Evolutionary conservation across 441 rosid genomes (phyloP), one percentile per base, ranked within the genome.

Genomic region (Gossypium gossypioides): DNA sequence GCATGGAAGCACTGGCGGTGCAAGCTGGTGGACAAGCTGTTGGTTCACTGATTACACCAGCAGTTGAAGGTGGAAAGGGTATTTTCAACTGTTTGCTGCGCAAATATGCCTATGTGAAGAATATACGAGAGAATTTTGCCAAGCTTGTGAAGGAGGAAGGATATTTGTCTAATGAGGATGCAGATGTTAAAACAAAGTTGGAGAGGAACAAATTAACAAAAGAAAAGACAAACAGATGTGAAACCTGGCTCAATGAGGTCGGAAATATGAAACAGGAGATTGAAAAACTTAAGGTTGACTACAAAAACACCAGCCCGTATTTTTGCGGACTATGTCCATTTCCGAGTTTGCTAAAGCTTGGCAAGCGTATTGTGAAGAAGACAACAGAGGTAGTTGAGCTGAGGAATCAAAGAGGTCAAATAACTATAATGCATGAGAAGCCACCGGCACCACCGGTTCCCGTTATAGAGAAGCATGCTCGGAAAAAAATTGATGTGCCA

Each of bases 321-420:
- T 50, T 68, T 19, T 68, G 71, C 21, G 59, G 71, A 27, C 44
- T 68, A 51, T 68, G 71, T 68, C 71, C 71, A 27, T 68, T 51
- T 51, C 25, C 27, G 13, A 12, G 71, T 51, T 29, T 68, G 71
- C 71, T 68, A 24, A 68, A 51, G 71, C 71, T 68, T 27, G 59
- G 71, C 46, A 68, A 16, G 59, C 44, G 1, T 51, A 29, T 68
- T 4, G 71, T 68, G 21, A 68, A 29, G 15, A 68, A 50, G 71
- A 51, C 59, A 10, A 8, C 46, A 8, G 59, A 51, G 59, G 27
- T 51, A 8, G 71, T 68, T 29, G 46, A 68, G 59, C 71, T 68
- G 44, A 68, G 9, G 59, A 68, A 51, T 51, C 71, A 51, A 40
- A 15, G 0, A 15, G 15, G 46, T 1, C 59, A 68, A 51, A 50